A percentile compares a stretch with the other conserved stretches of the same genome.
Conservation (phyloP, 2,329 filamentous ascomycete species). For the Dactylellina haptotyla region DNA sequence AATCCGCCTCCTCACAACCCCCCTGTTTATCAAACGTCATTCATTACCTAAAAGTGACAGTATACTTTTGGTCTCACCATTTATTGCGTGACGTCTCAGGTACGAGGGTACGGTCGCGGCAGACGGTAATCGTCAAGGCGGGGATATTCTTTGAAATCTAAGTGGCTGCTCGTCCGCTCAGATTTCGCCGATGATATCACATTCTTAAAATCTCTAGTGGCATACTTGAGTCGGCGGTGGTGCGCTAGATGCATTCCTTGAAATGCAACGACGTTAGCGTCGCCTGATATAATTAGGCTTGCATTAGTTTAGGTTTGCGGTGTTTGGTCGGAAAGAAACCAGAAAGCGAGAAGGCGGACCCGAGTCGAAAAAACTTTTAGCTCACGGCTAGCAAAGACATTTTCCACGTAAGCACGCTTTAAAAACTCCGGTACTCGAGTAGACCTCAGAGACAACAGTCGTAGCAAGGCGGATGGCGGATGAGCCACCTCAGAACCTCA, state of each 20-base stretch:
- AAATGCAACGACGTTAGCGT: slow-evolving; percentile 20
- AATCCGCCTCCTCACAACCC: not conserved
- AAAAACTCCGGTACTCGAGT: too few relatives aligned
- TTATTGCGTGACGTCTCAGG: too few relatives aligned
- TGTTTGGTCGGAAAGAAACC: not conserved
- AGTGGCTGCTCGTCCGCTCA: not conserved
- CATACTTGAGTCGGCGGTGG: slow-evolving; percentile 15
- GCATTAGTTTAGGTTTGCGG: not conserved
- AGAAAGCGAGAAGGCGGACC: not conserved
- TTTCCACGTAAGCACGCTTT: slow-evolving; percentile 15
- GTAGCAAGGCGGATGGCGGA: too few relatives aligned
- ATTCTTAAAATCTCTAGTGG: slow-evolving; percentile 26
- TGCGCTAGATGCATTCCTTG: slow-evolving; percentile 15
- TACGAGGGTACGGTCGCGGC: too few relatives aligned
- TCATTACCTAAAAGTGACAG: too few relatives aligned
- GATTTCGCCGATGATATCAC: slow-evolving; percentile 21
- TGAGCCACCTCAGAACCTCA: too few relatives aligned
- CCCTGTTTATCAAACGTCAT: slow-evolving; percentile 23
- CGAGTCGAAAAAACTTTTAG: not conserved
- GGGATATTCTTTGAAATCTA: not conserved
- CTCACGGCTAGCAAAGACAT: not conserved
- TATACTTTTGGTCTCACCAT: too few relatives aligned
- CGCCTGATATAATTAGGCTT: not conserved
- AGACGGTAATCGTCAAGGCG: too few relatives aligned
- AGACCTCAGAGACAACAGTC: too few relatives aligned